phyloP scores from a whole-genome alignment of 306 rosid genomes.

The Inga laurina region DNA sequence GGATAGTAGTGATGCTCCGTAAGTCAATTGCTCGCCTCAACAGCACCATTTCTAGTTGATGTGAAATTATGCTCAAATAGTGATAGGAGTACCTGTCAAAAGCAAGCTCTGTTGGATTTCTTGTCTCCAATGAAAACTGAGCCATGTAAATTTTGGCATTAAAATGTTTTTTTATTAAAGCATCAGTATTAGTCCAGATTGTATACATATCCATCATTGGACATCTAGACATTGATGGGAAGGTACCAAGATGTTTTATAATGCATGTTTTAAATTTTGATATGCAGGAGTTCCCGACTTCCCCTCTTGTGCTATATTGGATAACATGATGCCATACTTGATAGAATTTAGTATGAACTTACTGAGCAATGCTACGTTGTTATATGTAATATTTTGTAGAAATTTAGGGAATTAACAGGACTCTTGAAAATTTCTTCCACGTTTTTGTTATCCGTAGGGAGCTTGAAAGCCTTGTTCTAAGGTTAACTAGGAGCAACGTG shows the following conservation, averaged over 20 bases:
- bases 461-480: neutral
- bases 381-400: neutral
- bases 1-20: neutral
- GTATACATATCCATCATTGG: neutral
- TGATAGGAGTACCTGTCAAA: neutral
- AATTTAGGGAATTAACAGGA: neutral
- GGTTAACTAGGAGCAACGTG: neutral
- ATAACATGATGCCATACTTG: neutral
- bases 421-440: neutral
- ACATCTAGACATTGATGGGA: neutral
- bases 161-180: neutral
- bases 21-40: neutral
- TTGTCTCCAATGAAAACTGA: neutral
- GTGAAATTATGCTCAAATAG: neutral
- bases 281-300: neutral
- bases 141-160: neutral
- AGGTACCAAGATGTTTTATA: neutral
- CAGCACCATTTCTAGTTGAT: neutral
- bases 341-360: neutral
- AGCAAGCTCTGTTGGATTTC: neutral
- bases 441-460: neutral
- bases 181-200: neutral
- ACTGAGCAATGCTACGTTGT: neutral
- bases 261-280: neutral
- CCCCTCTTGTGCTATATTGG: neutral